phyloP scores from a whole-genome alignment of 768 basidiomycete genomes.

The Mycena amicta region DNA sequence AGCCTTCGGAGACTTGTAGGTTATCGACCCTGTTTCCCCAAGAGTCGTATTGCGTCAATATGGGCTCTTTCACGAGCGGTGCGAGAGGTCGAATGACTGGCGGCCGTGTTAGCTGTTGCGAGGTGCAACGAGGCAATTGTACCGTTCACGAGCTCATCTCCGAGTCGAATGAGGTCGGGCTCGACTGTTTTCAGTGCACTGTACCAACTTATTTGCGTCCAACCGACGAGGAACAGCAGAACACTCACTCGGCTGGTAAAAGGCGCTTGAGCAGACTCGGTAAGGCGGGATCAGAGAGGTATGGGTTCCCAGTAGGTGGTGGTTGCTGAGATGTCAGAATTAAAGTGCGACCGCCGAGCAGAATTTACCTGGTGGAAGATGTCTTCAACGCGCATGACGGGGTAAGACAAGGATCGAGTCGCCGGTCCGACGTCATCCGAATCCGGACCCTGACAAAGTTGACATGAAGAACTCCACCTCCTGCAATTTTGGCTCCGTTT shows the following conservation, averaged over 20 bases:
- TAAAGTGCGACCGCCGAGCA: neutral
- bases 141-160: slow-evolving; percentile 55
- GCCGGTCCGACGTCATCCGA: neutral
- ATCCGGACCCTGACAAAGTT: too few relatives aligned
- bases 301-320: slow-evolving; percentile 56
- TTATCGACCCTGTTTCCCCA: slow-evolving; percentile 69
- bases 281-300: slow-evolving; percentile 61
- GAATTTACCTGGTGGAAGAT: slow-evolving; percentile 18
- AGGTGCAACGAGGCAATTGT: slow-evolving; percentile 28
- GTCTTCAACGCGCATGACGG: slow-evolving; percentile 20
- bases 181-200: slow-evolving; percentile 53
- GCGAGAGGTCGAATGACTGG: slow-evolving; percentile 59
- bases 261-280: slow-evolving; percentile 60
- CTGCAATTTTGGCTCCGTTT: neutral
- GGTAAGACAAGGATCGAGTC: neutral
- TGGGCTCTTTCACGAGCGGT: slow-evolving; percentile 49
- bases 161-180: slow-evolving; percentile 61
- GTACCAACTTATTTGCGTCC: too few relatives aligned
- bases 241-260: slow-evolving; percentile 52
- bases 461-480: neutral
- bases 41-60: slow-evolving; percentile 70
- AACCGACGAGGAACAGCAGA: too few relatives aligned
- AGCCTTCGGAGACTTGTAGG: slow-evolving; percentile 72
- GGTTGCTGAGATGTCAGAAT: slow-evolving; percentile 13
- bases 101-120: too few relatives aligned